phyloP scores from a whole-genome alignment of 2,329 filamentous ascomycete species.

The Magnaporthales sp. region DNA sequence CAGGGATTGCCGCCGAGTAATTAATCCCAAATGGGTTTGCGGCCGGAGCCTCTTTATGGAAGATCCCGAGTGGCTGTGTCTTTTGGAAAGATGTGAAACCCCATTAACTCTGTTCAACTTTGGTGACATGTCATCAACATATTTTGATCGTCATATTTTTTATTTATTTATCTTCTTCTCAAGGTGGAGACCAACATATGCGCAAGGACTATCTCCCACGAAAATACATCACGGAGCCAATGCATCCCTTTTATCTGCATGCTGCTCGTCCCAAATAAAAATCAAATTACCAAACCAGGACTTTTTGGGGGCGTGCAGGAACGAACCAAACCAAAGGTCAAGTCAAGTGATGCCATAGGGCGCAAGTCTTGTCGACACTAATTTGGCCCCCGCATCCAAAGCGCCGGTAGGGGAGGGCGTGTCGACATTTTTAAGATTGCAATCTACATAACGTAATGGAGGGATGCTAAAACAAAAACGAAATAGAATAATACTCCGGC shows the following conservation, averaged over 20 bases:
- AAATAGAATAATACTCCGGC: not conserved
- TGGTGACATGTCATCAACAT: not conserved
- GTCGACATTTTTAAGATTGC: not conserved
- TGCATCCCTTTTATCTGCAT: constrained; percentile 1
- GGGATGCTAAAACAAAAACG: not conserved
- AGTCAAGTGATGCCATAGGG: not conserved
- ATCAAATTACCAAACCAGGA: not conserved
- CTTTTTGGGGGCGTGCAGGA: not conserved
- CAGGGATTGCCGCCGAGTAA: not conserved
- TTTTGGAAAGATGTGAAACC: not conserved
- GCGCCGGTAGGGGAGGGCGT: not conserved
- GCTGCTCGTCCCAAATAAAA: not conserved
- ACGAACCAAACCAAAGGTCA: not conserved
- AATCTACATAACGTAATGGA: not conserved
- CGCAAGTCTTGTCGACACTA: not conserved
- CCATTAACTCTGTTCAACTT: not conserved
- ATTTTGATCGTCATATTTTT: not conserved
- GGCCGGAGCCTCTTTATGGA: not conserved
- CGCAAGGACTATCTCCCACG: not conserved
- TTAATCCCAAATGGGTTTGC: not conserved
- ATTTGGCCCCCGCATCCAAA: not conserved
- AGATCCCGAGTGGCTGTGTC: not conserved
- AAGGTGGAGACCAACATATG: not conserved
- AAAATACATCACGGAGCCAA: not conserved
- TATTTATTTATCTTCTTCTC: not conserved